phyloP scores from a whole-genome alignment of 1,284 basidiomycete species.

The Crucibulum parvulum region DNA sequence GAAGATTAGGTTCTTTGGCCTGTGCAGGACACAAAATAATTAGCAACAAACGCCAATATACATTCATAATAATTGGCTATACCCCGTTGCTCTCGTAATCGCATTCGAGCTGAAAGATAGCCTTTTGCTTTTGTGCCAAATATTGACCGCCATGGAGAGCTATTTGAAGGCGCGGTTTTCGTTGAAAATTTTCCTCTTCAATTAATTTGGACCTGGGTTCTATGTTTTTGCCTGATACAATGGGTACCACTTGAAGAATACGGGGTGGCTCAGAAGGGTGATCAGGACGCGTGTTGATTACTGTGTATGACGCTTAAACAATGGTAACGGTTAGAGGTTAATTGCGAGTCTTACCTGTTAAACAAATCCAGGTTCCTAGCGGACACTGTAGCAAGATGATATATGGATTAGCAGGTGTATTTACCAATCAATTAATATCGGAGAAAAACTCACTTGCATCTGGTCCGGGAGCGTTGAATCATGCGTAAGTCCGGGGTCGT shows the following conservation, averaged over 20 bases:
- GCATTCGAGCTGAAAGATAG: conserved; percentile 48
- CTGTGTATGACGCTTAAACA: conserved; percentile 4
- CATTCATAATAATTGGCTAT: neutral
- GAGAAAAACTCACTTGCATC: conserved; percentile 25
- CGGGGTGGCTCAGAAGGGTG: conserved; percentile 43
- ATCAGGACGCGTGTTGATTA: conserved; percentile 41
- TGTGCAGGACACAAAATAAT: conserved; percentile 8
- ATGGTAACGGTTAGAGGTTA: no score
- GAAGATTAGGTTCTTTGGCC: conserved; percentile 33
- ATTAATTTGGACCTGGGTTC: conserved; percentile 10
- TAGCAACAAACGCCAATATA: neutral
- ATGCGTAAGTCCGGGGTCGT: conserved; percentile 13
- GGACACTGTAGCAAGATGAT: conserved; percentile 24
- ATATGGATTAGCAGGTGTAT: neutral
- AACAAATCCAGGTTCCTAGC: conserved; percentile 34
- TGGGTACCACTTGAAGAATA: conserved; percentile 48
- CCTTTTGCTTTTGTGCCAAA: conserved; percentile 41
- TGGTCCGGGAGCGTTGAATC: conserved; percentile 31
- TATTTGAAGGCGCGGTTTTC: conserved; percentile 41
- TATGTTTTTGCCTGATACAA: conserved; percentile 33
- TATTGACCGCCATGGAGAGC: conserved; percentile 49
- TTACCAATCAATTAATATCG: neutral
- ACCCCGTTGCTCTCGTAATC: conserved; percentile 18
- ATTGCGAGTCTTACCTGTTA: conserved; percentile 22
- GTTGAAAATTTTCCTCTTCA: conserved; percentile 19